phyloP scores from a whole-genome alignment of 1,284 basidiomycete species.

The Sanguinoderma infundibulare region DNA sequence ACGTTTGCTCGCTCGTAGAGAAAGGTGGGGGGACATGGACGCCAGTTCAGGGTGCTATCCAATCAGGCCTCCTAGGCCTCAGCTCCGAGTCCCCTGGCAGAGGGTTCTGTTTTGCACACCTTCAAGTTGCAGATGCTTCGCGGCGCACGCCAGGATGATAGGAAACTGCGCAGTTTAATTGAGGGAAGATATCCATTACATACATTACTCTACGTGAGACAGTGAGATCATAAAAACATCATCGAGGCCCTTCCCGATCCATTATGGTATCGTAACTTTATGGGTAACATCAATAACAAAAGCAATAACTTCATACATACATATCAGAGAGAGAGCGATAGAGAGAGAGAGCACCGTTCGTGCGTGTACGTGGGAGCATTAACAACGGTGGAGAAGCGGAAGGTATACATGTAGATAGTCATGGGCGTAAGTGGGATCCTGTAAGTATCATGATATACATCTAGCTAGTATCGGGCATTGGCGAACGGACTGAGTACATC shows the following conservation, averaged over 20 bases:
- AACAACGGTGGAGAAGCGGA: not conserved
- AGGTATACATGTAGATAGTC: not conserved
- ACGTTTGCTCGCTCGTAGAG: too few species aligned
- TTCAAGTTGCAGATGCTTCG: too few species aligned
- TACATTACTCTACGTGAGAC: not conserved
- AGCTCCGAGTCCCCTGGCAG: too few species aligned
- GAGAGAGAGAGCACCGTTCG: not conserved
- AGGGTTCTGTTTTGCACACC: not conserved
- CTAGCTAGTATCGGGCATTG: too few species aligned
- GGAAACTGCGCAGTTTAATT: too few species aligned
- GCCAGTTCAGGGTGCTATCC: too few species aligned
- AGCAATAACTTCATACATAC: slow-evolving; percentile 19
- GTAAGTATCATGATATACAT: not conserved
- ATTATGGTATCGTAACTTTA: slow-evolving; percentile 16
- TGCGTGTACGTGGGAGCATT: slow-evolving; percentile 2
- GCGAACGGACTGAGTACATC: slow-evolving; percentile 1
- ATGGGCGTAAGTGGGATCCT: slow-evolving; percentile 33
- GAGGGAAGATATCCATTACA: not conserved
- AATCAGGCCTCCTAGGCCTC: too few species aligned
- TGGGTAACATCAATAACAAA: slow-evolving; percentile 7
- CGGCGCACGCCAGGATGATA: too few species aligned
- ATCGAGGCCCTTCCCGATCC: not conserved
- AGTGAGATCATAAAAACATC: not conserved
- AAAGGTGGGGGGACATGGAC: too few species aligned
- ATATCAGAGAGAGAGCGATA: not conserved